Evolutionary conservation across 23 red algal genomes (phyloP).

Genomic region (Gracilaria domingensis): DNA sequence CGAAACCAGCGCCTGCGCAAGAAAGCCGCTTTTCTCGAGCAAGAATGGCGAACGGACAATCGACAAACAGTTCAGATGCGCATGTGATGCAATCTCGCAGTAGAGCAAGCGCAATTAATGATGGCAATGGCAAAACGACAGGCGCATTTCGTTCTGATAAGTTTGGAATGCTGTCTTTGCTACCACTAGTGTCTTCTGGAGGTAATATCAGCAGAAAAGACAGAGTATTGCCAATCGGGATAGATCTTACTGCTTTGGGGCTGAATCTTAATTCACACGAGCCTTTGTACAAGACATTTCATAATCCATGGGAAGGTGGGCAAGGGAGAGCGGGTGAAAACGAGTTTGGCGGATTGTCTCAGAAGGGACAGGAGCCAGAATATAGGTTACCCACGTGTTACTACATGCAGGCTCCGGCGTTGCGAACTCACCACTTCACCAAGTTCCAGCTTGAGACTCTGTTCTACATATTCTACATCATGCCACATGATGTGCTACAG

Average conservation of each 20-base stretch:
- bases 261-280: constrained; percentile 91
- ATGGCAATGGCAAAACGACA: neutral
- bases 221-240: constrained; percentile 77
- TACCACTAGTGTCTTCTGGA: constrained; percentile 41
- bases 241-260: constrained; percentile 90
- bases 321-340: constrained; percentile 6
- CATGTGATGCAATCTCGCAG: neutral
- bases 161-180: constrained; percentile 71
- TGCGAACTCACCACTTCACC: constrained; percentile 90
- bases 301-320: constrained; percentile 76
- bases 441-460: constrained; percentile 93
- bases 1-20: neutral
- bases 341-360: constrained; percentile 1
- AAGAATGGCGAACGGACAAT: constrained; percentile 8
- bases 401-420: constrained; percentile 78
- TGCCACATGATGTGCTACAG: constrained; percentile 93
- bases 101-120: neutral
- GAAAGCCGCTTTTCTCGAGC: constrained; percentile 31
- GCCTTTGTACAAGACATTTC: constrained; percentile 87
- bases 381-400: constrained; percentile 90
- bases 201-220: constrained; percentile 42
- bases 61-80: neutral
- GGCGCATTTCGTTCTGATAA: constrained; percentile 32
- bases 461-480: constrained; percentile 97
- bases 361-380: constrained; percentile 76